Evolutionary conservation across 2,329 filamentous ascomycete genomes (phyloP).

Genomic region (Diaporthe citri): DNA sequence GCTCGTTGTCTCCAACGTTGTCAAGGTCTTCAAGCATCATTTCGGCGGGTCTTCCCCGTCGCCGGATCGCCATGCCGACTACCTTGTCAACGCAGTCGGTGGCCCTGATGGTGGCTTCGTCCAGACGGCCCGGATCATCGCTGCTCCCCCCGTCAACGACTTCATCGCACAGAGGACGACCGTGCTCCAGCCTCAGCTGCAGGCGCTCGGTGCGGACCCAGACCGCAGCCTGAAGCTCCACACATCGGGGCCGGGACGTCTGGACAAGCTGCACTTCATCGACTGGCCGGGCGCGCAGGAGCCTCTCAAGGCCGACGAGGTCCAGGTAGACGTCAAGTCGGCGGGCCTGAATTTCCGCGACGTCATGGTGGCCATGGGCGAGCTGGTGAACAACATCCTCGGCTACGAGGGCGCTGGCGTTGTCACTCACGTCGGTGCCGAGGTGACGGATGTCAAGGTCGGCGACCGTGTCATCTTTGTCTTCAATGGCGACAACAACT

Average conservation of each 20-base stretch:
- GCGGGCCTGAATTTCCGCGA: slow-evolving; percentile 40
- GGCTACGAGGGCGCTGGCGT: slow-evolving; percentile 47
- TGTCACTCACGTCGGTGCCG: slow-evolving; percentile 38
- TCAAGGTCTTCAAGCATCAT: slow-evolving; percentile 39
- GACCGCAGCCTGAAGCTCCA: slow-evolving; percentile 39
- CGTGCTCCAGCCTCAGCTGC: slow-evolving; percentile 35
- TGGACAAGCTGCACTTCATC: slow-evolving; percentile 40
- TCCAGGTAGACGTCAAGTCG: slow-evolving; percentile 39
- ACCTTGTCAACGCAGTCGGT: slow-evolving; percentile 32
- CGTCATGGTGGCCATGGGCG: slow-evolving; percentile 41
- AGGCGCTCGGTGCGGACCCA: slow-evolving; percentile 38
- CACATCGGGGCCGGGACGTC: slow-evolving; percentile 37
- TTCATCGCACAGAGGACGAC: slow-evolving; percentile 39
- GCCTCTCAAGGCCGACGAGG: slow-evolving; percentile 31
- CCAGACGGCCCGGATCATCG: slow-evolving; percentile 36
- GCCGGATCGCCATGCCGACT: slow-evolving; percentile 40
- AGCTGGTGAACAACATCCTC: slow-evolving; percentile 43
- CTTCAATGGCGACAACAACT: slow-evolving; percentile 33
- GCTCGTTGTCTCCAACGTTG: slow-evolving; percentile 21
- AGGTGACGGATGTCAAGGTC: slow-evolving; percentile 32
- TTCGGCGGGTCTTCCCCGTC: slow-evolving; percentile 28
- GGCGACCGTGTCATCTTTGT: slow-evolving; percentile 37
- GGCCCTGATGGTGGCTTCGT: slow-evolving; percentile 26
- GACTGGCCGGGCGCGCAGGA: slow-evolving; percentile 36
- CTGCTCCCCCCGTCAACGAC: slow-evolving; percentile 35